Conservation (phyloP, 768 basidiomycete genomes). For the Phylloporus arenicola region DNA sequence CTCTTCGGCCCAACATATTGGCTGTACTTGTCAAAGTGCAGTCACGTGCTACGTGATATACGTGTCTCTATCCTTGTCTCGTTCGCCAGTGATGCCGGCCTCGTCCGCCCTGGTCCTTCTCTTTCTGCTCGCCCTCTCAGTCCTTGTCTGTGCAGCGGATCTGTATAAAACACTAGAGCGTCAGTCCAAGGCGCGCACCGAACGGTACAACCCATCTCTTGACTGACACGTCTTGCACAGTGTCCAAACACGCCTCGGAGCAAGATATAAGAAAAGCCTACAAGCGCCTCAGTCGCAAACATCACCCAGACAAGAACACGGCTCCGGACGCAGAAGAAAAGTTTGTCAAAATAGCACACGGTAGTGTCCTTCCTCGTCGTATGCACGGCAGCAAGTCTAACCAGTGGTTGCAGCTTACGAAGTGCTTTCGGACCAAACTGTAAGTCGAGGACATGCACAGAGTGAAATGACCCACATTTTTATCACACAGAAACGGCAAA, state of each 20-base stretch:
- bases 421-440: slow-evolving; percentile 81
- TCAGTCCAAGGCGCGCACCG: slow-evolving; percentile 44
- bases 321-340: slow-evolving; percentile 74
- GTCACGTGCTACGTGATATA: slow-evolving; percentile 29
- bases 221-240: slow-evolving; percentile 28
- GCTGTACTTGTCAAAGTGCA: background rate
- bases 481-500: slow-evolving; percentile 69
- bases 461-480: background rate
- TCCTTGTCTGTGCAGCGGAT: slow-evolving; percentile 50
- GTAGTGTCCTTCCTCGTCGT: slow-evolving; percentile 38
- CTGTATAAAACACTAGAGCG: slow-evolving; percentile 80
- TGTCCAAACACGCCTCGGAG: slow-evolving; percentile 76
- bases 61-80: slow-evolving; percentile 17
- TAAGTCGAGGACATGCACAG: slow-evolving; percentile 31
- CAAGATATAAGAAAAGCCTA: slow-evolving; percentile 90
- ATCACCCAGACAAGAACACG: slow-evolving; percentile 94
- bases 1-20: slow-evolving; percentile 18
- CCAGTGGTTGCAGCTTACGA: slow-evolving; percentile 66
- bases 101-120: slow-evolving; percentile 25
- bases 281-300: slow-evolving; percentile 82
- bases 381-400: slow-evolving; percentile 4
- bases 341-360: slow-evolving; percentile 89
- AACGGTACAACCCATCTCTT: slow-evolving; percentile 13
- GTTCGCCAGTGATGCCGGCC: slow-evolving; percentile 20
- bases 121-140: slow-evolving; percentile 29